Conservation (phyloP, 345 rosid species). For the Citrus reticulata region DNA sequence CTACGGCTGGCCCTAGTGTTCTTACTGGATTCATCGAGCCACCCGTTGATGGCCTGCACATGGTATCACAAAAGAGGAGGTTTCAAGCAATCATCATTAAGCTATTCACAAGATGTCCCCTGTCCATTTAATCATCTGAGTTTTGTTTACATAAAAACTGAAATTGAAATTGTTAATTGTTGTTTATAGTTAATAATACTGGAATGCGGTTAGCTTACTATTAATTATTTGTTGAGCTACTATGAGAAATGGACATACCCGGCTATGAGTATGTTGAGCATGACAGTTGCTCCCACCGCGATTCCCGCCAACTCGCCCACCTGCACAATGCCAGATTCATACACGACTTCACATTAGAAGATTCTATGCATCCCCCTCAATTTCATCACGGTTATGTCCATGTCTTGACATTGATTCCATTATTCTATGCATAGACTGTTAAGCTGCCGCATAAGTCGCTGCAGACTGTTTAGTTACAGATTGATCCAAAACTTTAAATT, state of each 20-base stretch:
- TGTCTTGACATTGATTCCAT: neutral
- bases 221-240: neutral
- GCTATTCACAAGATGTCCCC: neutral
- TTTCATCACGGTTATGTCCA: neutral
- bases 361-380: neutral
- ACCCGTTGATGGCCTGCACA: constrained; percentile 63
- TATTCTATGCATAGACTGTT: neutral
- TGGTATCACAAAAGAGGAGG: neutral
- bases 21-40: constrained; percentile 92
- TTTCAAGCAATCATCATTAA: neutral
- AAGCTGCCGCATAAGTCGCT: neutral
- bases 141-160: neutral
- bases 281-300: constrained; percentile 91
- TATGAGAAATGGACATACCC: constrained; percentile 37
- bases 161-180: neutral
- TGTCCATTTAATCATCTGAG: neutral
- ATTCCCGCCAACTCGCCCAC: constrained; percentile 91
- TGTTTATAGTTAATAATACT: neutral
- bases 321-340: constrained; percentile 28
- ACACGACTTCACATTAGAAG: neutral
- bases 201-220: neutral
- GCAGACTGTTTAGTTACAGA: neutral
- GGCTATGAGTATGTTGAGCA: constrained; percentile 86
- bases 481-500: too few species aligned
- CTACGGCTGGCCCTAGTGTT: constrained; percentile 84